Percentiles rank a stretch among this genome's conserved stretches.
phyloP scores from a whole-genome alignment of 2,329 filamentous ascomycete species.

The Oidium heveae region DNA sequence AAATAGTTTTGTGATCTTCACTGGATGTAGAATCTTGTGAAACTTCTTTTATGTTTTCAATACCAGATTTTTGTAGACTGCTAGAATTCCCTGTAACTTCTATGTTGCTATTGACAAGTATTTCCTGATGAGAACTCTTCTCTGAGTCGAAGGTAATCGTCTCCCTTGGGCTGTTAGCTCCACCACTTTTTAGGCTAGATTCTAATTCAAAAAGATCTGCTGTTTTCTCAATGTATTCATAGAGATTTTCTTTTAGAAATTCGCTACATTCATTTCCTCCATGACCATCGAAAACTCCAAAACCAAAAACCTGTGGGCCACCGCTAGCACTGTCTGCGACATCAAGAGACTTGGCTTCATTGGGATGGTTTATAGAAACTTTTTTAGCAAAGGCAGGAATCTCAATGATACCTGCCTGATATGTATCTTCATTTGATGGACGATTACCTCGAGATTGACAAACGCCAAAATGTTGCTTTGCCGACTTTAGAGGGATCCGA shows the following conservation, averaged over 20 bases:
- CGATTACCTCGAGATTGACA: constrained; percentile 57
- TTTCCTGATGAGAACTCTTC: no score
- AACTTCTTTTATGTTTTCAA: no score
- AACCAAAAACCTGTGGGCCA: constrained; percentile 94
- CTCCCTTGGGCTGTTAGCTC: constrained; percentile 4
- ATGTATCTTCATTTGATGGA: constrained; percentile 77
- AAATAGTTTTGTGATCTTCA: no score
- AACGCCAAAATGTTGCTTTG: constrained; percentile 88
- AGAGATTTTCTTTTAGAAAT: constrained; percentile 62
- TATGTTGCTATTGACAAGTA: no score
- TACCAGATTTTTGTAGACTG: no score
- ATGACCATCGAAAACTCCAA: constrained; percentile 89
- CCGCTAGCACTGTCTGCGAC: constrained; percentile 54
- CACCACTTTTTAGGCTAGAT: constrained; percentile 37
- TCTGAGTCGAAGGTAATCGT: background rate
- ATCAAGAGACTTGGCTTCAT: constrained; percentile 4
- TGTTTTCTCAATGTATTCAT: constrained; percentile 69
- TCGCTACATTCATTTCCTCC: constrained; percentile 72
- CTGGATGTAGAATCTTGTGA: no score
- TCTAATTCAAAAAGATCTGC: constrained; percentile 51
- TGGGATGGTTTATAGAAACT: constrained; percentile 34
- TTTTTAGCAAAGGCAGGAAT: constrained; percentile 80
- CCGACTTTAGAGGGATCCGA: constrained; percentile 73
- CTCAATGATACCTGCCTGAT: constrained; percentile 82
- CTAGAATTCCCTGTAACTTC: no score